Percentiles rank a stretch among this genome's conserved stretches.
These are phyloP conservation scores for Thermoascus crustaceus DNA, from an alignment of 2,329 filamentous ascomycete genomes.

Conservation along the genomic window DNA sequence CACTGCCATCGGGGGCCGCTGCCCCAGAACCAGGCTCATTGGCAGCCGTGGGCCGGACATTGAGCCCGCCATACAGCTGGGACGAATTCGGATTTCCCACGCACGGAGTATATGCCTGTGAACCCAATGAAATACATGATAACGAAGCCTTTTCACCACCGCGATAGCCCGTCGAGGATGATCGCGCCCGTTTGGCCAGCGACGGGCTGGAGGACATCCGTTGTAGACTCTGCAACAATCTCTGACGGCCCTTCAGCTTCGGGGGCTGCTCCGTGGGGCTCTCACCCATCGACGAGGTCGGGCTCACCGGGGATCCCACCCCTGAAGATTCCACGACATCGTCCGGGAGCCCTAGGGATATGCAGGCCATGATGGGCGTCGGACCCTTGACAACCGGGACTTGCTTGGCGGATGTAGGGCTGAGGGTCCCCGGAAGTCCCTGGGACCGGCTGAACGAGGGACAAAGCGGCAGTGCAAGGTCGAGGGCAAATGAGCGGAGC, in stretches of 20 bases:
- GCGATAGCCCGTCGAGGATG: constrained; percentile 60
- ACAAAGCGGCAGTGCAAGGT: too few species aligned
- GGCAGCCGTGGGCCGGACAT: constrained; percentile 46
- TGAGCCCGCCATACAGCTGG: constrained; percentile 49
- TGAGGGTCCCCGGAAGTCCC: neutral
- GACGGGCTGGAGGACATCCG: constrained; percentile 76
- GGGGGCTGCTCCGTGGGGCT: constrained; percentile 35
- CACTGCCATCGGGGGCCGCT: constrained; percentile 45
- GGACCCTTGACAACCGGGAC: neutral
- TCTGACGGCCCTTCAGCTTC: constrained; percentile 61
- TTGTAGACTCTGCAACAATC: constrained; percentile 65
- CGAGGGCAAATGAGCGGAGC: too few species aligned
- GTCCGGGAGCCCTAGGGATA: constrained; percentile 23
- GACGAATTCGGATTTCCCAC: constrained; percentile 48
- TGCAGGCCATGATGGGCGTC: constrained; percentile 10
- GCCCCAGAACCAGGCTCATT: constrained; percentile 30
- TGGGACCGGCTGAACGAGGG: too few species aligned
- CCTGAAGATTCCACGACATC: constrained; percentile 25
- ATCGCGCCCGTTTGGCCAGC: constrained; percentile 54
- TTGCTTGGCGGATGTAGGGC: neutral
- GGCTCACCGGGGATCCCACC: constrained; percentile 25
- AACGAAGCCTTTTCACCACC: constrained; percentile 54
- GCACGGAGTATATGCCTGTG: constrained; percentile 45
- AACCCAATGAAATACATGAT: constrained; percentile 55
- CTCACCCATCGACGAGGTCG: constrained; percentile 23